Conservation (phyloP, 148 eudicot species). For the Agrostemma githago region DNA sequence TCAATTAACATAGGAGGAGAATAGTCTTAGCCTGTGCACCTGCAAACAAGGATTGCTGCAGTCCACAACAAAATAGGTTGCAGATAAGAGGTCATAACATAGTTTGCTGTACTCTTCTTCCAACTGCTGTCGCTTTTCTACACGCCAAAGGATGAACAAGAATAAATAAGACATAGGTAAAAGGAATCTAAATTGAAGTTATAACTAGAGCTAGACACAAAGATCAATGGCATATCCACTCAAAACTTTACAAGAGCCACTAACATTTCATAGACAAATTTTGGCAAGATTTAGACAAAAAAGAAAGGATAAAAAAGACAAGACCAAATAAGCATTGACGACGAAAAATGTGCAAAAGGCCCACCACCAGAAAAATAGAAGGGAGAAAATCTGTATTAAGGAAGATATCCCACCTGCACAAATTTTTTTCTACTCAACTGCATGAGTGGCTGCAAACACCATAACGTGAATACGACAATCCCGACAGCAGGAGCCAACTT, state of each 20-base stretch:
- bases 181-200: neutral
- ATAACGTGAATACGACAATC: slow-evolving; percentile 61
- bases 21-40: slow-evolving; percentile 33
- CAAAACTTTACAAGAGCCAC: neutral
- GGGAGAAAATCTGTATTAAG: neutral
- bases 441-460: slow-evolving; percentile 79
- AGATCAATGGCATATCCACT: neutral
- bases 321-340: neutral
- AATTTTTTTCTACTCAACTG: slow-evolving; percentile 56
- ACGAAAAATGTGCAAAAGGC: neutral
- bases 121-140: slow-evolving; percentile 77
- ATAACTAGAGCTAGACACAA: slow-evolving; percentile 1
- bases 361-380: neutral
- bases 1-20: neutral
- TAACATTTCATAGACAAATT: neutral
- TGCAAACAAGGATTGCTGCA: slow-evolving; percentile 78
- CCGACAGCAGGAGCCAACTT: slow-evolving; percentile 70
- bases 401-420: slow-evolving; percentile 42
- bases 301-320: neutral
- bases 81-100: slow-evolving; percentile 69
- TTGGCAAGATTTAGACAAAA: neutral
- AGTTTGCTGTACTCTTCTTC: slow-evolving; percentile 66
- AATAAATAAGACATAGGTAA: neutral
- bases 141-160: slow-evolving; percentile 18
- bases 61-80: slow-evolving; percentile 88